Conservation (phyloP, 2,329 filamentous ascomycete species). For the Talaromyces sp. region DNA sequence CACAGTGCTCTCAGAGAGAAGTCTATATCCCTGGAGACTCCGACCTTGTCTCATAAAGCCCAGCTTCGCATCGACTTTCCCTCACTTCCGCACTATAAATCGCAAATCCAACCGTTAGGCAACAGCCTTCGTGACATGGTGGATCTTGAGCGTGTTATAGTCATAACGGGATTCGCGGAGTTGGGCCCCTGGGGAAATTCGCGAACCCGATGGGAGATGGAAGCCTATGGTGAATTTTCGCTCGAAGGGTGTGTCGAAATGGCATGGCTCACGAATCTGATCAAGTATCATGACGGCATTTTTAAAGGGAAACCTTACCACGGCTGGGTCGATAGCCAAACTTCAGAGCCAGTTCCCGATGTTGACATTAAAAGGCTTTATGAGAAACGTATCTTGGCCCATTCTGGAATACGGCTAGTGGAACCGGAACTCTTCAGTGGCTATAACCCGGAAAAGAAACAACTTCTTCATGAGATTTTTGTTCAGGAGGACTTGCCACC, state of each 20-base stretch:
- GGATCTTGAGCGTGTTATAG: constrained; percentile 93
- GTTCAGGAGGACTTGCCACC: constrained; percentile 96
- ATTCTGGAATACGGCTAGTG: constrained; percentile 94
- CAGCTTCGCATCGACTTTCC: constrained; percentile 99
- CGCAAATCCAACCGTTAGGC: constrained; percentile 83
- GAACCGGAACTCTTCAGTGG: constrained; percentile 95
- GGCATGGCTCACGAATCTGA: constrained; percentile 99
- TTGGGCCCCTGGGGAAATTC: constrained; percentile 97
- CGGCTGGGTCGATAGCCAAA: constrained; percentile 92
- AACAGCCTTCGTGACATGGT: constrained; percentile 95
- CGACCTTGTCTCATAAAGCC: constrained; percentile 60
- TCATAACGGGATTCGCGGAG: constrained; percentile 94
- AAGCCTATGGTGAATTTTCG: constrained; percentile 91
- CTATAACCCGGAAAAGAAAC: constrained; percentile 96
- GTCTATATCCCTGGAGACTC: neutral
- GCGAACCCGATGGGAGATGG: constrained; percentile 98
- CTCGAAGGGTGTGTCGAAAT: constrained; percentile 97
- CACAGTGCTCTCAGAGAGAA: neutral
- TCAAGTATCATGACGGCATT: constrained; percentile 95
- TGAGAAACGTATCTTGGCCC: constrained; percentile 92
- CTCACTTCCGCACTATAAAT: constrained; percentile 80
- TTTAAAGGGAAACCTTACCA: constrained; percentile 95
- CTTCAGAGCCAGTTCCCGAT: constrained; percentile 90
- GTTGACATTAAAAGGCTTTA: constrained; percentile 98
- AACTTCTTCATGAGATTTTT: constrained; percentile 93